A percentile compares a stretch with the other conserved stretches of the same genome.
These are phyloP conservation scores for Kazachstania bromeliacearum DNA, from an alignment of 805 yeast genomes.

Conservation along the genomic window DNA sequence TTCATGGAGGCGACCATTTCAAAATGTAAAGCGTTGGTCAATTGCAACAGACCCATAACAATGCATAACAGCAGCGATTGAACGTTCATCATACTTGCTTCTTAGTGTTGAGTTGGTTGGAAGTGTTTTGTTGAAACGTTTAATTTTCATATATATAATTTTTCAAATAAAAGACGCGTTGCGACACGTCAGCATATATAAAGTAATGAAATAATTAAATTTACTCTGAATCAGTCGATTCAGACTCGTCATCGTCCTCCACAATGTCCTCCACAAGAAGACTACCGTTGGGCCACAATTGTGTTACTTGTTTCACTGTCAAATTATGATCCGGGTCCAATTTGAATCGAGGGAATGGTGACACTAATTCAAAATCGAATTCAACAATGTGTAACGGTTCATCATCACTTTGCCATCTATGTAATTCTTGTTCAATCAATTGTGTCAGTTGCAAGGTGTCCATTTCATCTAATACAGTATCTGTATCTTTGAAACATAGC, in stretches of 20 bases:
- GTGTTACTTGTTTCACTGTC: conserved; percentile 33
- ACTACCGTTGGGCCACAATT: conserved; percentile 67
- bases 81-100: not conserved
- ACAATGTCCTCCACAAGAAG: conserved; percentile 41
- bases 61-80: conserved; percentile 12
- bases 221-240: too few species aligned
- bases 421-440: conserved; percentile 11
- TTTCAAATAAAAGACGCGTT: too few species aligned
- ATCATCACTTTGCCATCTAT: conserved; percentile 6
- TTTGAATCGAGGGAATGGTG: conserved; percentile 54
- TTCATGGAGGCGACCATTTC: conserved; percentile 41
- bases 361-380: conserved; percentile 47
- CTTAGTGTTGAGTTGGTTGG: not conserved
- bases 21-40: conserved; percentile 36
- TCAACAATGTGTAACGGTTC: conserved; percentile 14
- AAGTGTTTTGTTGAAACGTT: too few species aligned
- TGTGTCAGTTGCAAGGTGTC: conserved; percentile 6
- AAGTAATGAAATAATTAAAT: too few species aligned
- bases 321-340: conserved; percentile 30
- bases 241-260: conserved; percentile 25
- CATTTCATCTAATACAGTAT: conserved; percentile 6
- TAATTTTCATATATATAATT: too few species aligned
- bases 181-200: too few species aligned
- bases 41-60: conserved; percentile 5
- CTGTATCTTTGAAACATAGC: conserved; percentile 17